Conservation (phyloP, 106 monocot genomes). For the Phalaenopsis aphrodite region DNA sequence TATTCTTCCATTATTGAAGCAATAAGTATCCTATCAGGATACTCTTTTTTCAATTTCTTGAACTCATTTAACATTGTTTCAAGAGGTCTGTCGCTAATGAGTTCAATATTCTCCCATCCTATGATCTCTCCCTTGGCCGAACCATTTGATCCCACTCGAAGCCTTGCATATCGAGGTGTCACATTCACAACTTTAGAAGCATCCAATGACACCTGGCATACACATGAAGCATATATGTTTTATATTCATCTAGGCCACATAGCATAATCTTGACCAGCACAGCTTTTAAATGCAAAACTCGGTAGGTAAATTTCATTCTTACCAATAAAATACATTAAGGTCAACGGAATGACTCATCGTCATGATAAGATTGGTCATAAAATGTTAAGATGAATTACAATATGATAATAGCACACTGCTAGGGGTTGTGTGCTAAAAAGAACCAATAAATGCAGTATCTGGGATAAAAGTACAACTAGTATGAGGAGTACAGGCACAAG, state of each 20-base stretch:
- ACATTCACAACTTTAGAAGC: slow-evolving; percentile 95
- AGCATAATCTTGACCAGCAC: neutral
- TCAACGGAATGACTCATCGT: neutral
- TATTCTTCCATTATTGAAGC: slow-evolving; percentile 99
- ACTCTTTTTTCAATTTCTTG: slow-evolving; percentile 80
- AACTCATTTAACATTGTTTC: slow-evolving; percentile 95
- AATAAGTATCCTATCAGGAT: slow-evolving; percentile 86
- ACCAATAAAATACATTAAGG: neutral
- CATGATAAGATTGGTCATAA: neutral
- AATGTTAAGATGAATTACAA: neutral
- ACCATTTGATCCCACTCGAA: slow-evolving; percentile 81
- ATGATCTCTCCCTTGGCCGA: slow-evolving; percentile 74
- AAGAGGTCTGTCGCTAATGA: slow-evolving; percentile 91
- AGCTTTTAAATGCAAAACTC: slow-evolving; percentile 1
- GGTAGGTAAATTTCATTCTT: neutral
- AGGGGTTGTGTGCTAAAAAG: neutral
- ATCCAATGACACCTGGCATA: slow-evolving; percentile 81
- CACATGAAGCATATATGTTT: slow-evolving; percentile 1
- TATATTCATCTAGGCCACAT: neutral
- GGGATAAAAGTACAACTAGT: neutral
- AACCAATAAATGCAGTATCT: neutral
- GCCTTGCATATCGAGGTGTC: slow-evolving; percentile 87
- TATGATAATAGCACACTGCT: neutral
- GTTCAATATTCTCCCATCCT: slow-evolving; percentile 98
- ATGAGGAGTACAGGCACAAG: neutral